Evolutionary conservation across 805 yeast genomes (phyloP), one percentile per base, ranked within the genome.

Genomic region (Saturnispora serradocipensis): DNA sequence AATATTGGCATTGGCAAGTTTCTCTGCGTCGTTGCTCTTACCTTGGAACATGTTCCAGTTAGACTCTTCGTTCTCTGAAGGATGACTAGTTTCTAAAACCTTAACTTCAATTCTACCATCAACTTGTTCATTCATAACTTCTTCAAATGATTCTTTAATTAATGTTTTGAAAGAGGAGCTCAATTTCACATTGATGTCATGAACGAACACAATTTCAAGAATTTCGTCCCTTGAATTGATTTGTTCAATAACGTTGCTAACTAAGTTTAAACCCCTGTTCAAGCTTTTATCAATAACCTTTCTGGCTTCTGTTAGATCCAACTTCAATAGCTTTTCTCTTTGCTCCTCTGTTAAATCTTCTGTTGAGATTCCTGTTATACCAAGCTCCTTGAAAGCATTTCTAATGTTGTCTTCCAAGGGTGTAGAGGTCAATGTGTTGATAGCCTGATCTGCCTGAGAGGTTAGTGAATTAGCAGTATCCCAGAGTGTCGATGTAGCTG

Each of bases 1-100:
- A 59, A 91, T 74, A 62, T 88, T 90, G 4, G 97, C 98, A 60
- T 79, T 75, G 40, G 95, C 85, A 53, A 93, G 76, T 65, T 93
- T 91, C 61, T 86, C 95, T 13, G 93, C 97, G 65, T 88, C 95
- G 43, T 81, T 77, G 1, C 81, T 61, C 56, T 85, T 84, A 8
- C 97, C 97, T 20, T 75, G 70, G 63, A 89, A 88, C 58, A 86
- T 65, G 22, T 38, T 44, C 52, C 52, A 49, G 30, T 38, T 44
- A 18, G 18, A 20, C 4, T 38, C 32, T 7, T 40, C 25, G 18
- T 43, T 27, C 20, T 28, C 39, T 13, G 69, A 66, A n/a, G 69
- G 65, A n/a, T 70, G 71, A 11, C 73, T 72, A 60, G 72, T 70
- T 58, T 82, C 82, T 53, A 73, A 74, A 13, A 83, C 78, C 53